Percentiles rank a stretch among this genome's conserved stretches.
Conservation (phyloP, 768 basidiomycete species). For the Boletus insuetus region DNA sequence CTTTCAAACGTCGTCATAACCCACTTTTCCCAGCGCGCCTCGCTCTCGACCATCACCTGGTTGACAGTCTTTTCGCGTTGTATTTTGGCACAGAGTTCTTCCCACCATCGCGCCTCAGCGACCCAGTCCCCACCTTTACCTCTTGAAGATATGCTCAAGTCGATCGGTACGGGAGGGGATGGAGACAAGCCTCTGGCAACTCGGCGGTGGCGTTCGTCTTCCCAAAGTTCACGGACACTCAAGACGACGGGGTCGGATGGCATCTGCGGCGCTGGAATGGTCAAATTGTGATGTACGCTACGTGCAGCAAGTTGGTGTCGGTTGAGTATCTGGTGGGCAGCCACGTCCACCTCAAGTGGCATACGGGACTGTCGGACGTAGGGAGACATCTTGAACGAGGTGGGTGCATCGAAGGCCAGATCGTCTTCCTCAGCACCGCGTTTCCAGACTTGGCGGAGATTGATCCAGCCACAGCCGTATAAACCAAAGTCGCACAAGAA, state of each 20-base stretch:
- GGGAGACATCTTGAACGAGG: constrained; percentile 48
- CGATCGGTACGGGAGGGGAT: constrained; percentile 69
- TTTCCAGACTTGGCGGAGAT: constrained; percentile 69
- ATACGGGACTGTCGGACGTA: constrained; percentile 64
- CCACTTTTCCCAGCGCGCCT: constrained; percentile 61
- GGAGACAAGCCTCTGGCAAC: constrained; percentile 63
- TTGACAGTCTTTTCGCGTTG: constrained; percentile 50
- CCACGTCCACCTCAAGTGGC: constrained; percentile 81
- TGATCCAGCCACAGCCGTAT: constrained; percentile 91
- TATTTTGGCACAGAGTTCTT: constrained; percentile 63
- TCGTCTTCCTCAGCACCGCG: too few species aligned
- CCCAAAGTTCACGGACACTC: constrained; percentile 95
- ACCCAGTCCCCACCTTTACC: constrained; percentile 61
- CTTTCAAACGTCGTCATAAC: constrained; percentile 91
- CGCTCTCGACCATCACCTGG: constrained; percentile 20
- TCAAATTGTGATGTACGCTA: constrained; percentile 60
- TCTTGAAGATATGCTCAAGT: constrained; percentile 63
- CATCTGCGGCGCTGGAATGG: constrained; percentile 52
- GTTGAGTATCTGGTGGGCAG: constrained; percentile 83
- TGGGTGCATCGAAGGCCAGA: constrained; percentile 6
- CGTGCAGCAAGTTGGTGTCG: constrained; percentile 63
- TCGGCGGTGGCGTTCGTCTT: constrained; percentile 85
- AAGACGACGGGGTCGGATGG: constrained; percentile 74
- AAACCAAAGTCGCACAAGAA: too few species aligned
- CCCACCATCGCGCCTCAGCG: constrained; percentile 74